Conservation (phyloP, 495 filamentous ascomycete species). For the Tuber borchii region DNA sequence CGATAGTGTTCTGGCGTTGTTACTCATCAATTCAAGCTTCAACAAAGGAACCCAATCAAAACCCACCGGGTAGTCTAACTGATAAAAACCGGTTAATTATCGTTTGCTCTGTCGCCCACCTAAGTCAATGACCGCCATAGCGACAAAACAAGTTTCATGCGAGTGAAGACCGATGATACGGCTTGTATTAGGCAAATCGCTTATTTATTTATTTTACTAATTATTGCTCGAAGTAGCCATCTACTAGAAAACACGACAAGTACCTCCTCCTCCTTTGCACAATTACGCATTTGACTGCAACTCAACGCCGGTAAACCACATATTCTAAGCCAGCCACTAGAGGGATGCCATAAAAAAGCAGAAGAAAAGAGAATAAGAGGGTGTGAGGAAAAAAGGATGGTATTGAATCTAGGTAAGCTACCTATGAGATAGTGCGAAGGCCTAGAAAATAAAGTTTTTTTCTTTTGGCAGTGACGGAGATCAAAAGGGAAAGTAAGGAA, state of each 20-base stretch:
- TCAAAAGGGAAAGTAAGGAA: not conserved
- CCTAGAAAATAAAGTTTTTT: not conserved
- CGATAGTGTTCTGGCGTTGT: not conserved
- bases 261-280: not conserved
- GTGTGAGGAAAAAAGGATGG: not conserved
- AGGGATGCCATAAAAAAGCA: not conserved
- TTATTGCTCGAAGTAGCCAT: not conserved
- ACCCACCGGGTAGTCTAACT: not conserved
- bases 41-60: not conserved
- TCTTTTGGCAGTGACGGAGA: not conserved
- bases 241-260: not conserved
- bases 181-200: not conserved
- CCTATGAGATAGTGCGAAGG: not conserved
- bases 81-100: not conserved
- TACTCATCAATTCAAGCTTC: not conserved
- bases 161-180: not conserved
- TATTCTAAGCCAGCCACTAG: not conserved
- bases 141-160: not conserved
- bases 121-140: not conserved
- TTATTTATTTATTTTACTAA: not conserved
- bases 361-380: not conserved
- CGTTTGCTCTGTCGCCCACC: not conserved
- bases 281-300: not conserved
- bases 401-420: not conserved
- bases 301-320: slow-evolving; percentile 1